Evolutionary conservation across 306 rosid species (phyloP).

Genomic region (Calophaca sinica): DNA sequence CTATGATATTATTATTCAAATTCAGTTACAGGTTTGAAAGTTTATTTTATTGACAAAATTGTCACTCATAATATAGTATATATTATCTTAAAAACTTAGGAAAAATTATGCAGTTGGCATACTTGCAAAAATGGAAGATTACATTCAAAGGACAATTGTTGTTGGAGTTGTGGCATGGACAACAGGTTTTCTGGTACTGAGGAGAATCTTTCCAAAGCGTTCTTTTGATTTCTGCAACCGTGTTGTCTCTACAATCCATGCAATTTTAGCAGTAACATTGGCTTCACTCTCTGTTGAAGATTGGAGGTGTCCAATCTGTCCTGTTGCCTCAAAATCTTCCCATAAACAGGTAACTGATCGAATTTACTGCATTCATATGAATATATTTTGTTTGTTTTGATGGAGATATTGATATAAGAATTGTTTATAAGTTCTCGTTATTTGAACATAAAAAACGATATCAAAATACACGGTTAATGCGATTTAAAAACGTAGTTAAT

Average conservation of each 20-base stretch:
- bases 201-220: constrained; percentile 55
- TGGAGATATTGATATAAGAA: too few species aligned
- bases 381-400: not conserved
- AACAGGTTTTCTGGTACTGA: constrained; percentile 53
- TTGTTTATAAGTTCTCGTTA: too few species aligned
- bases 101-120: too few species aligned
- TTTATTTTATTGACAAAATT: too few species aligned
- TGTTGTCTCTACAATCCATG: constrained; percentile 74
- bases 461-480: too few species aligned
- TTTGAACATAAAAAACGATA: too few species aligned
- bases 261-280: constrained; percentile 66
- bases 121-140: constrained; percentile 54
- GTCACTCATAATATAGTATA: too few species aligned
- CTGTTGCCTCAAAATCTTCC: constrained; percentile 67
- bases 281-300: constrained; percentile 71
- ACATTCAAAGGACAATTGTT: constrained; percentile 47
- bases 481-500: too few species aligned
- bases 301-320: constrained; percentile 81
- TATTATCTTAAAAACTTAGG: too few species aligned
- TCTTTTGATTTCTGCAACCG: constrained; percentile 77
- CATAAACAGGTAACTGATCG: constrained; percentile 59
- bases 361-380: not conserved
- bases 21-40: too few species aligned
- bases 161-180: constrained; percentile 82
- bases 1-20: too few species aligned